Conservation (phyloP, 202 grass and related monocot species). For the Saccharum hybrid region DNA sequence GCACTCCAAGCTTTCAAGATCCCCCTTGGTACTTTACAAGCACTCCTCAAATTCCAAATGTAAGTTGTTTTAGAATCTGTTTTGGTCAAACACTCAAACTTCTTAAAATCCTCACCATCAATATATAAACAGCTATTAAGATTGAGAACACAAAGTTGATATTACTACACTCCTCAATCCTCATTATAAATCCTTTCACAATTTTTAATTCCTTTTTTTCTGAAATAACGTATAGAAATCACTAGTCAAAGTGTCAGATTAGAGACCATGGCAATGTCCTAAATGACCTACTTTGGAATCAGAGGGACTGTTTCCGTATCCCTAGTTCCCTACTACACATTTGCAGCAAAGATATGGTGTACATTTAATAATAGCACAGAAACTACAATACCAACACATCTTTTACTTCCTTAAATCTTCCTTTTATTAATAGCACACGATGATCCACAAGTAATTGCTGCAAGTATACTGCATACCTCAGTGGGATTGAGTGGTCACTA, state of each 20-base stretch:
- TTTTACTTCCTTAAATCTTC: not conserved
- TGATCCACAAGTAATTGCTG: slow-evolving; percentile 4
- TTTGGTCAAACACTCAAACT: slow-evolving; percentile 2
- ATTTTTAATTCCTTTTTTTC: not conserved
- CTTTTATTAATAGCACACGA: slow-evolving; percentile 12
- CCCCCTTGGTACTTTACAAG: not conserved
- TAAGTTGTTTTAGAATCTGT: not conserved
- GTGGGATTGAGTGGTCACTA: slow-evolving; percentile 48
- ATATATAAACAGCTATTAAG: not conserved
- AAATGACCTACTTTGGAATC: slow-evolving; percentile 15
- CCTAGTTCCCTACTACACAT: slow-evolving; percentile 18
- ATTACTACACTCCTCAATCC: not conserved
- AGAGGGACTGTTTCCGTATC: slow-evolving; percentile 3
- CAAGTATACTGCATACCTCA: slow-evolving; percentile 68
- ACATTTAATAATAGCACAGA: not conserved
- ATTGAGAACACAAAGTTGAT: not conserved
- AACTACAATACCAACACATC: not conserved
- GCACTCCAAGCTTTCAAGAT: slow-evolving; percentile 1
- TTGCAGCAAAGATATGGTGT: not conserved
- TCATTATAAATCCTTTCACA: not conserved
- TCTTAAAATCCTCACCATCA: too few species aligned
- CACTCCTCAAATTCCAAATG: not conserved
- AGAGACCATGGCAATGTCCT: slow-evolving; percentile 10
- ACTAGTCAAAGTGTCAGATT: not conserved
- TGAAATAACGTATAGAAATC: slow-evolving; percentile 5